Base-by-base conservation (phyloP, 306 rosid genomes). In the Albizia julibrissin region DNA sequence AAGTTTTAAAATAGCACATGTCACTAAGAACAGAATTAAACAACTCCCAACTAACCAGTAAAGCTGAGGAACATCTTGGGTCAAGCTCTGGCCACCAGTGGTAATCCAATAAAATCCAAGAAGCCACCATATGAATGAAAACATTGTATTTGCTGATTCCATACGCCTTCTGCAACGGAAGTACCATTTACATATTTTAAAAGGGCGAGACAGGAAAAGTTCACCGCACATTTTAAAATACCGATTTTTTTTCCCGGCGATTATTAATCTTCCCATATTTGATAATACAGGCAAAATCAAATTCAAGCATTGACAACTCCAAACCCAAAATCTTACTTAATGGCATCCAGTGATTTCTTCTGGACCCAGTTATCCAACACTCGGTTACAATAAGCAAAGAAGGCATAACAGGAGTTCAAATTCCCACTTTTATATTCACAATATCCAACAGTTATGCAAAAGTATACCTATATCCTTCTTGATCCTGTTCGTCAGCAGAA, bases 41-140 rank as follows among this genome's bases (percentile, higher is more conserved):
- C 59, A 66, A 52, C 83, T 67, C 74, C 33, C 39, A 65, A 91
- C 92, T 65, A 77, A 95, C 99, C 99, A 92, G 92, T 92, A 95
- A 76, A 95, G 88, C 67, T 78, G 91, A 81, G 98, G 97, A 33
- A 97, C 85, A 69, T 82, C 88, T 44, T 54, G 78, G 26, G 89
- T 89, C 89, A 94, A 86, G 78, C 79, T 80, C 78, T 87, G 87
- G 75, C 96, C 98, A 65, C 94, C 93, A 62, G 87, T 85, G 39
- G 92, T 91, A 26, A 95, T 97, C 97, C 97, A 95, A 85, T 95
- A 95, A 87, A 95, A 91, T 49, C 99, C 99, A 74, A 90, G 22
- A 8, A 86, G 42, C 99, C 99, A 95, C 99, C 98, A 95, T 49
- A 91, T 50, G 76, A 93, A 88, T 11, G 99, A 91, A 75, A 90